Percentiles rank a stretch among this genome's conserved stretches.
Conservation (phyloP, 129 eudicot genomes). For the Helianthus tuberosus region DNA sequence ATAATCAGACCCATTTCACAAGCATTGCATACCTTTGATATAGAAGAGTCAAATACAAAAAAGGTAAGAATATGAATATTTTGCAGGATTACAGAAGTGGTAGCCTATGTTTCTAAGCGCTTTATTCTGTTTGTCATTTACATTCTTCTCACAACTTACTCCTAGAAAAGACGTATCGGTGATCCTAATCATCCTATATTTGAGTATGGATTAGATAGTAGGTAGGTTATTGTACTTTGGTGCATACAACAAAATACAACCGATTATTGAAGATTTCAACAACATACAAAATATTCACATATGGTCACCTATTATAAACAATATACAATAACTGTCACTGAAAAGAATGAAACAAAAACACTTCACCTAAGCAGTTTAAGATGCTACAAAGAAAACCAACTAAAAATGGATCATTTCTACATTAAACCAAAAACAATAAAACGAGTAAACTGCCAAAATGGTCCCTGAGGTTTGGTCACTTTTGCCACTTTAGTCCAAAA, state of each 20-base stretch:
- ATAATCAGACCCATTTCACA: too few relatives aligned
- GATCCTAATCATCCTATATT: not conserved
- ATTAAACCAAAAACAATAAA: not conserved
- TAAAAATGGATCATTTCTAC: not conserved
- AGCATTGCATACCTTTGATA: not conserved
- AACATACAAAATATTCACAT: not conserved
- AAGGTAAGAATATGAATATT: not conserved
- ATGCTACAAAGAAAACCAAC: not conserved
- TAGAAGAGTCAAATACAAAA: not conserved
- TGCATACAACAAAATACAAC: slow-evolving; percentile 4
- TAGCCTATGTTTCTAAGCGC: not conserved
- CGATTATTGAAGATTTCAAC: not conserved
- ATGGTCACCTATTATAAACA: not conserved
- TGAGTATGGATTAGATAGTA: not conserved
- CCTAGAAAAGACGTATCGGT: not conserved
- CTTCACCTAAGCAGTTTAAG: not conserved
- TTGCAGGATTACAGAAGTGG: not conserved
- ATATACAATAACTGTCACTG: too few relatives aligned
- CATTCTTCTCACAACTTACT: not conserved
- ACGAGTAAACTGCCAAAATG: too few relatives aligned
- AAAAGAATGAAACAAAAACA: not conserved
- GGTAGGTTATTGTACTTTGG: not conserved
- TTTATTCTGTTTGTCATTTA: not conserved
- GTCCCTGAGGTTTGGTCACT: too few relatives aligned
- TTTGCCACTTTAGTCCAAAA: too few relatives aligned